phyloP scores from a whole-genome alignment of 2,329 filamentous ascomycete species.

The Colletotrichum acutatum region DNA sequence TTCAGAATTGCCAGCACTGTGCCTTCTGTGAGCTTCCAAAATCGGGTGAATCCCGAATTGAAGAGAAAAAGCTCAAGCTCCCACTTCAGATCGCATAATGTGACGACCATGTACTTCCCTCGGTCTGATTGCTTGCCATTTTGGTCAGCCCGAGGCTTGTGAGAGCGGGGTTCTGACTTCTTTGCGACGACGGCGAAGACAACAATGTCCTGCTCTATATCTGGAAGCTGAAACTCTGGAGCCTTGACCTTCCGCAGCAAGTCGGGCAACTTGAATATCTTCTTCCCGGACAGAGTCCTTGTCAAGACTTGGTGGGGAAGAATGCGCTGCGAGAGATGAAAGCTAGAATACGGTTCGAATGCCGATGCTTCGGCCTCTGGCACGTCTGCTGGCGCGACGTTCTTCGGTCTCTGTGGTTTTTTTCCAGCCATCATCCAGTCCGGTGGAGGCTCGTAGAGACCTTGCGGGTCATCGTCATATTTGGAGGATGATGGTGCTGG shows the following conservation, averaged over 20 bases:
- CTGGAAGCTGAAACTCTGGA: constrained; percentile 84
- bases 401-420: constrained; percentile 36
- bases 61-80: constrained; percentile 94
- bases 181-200: constrained; percentile 88
- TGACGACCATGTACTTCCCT: constrained; percentile 93
- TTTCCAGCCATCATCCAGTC: constrained; percentile 25
- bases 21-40: constrained; percentile 94
- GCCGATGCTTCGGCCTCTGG: constrained; percentile 65
- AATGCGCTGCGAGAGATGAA: constrained; percentile 85
- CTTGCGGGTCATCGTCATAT: constrained; percentile 18
- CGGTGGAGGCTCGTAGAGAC: constrained; percentile 27
- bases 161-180: constrained; percentile 82
- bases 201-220: constrained; percentile 88
- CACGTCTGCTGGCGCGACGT: constrained; percentile 46
- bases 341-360: constrained; percentile 87
- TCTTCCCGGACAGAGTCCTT: constrained; percentile 82
- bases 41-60: constrained; percentile 87
- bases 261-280: constrained; percentile 81
- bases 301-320: constrained; percentile 84
- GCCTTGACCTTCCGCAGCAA: constrained; percentile 84
- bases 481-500: constrained; percentile 2
- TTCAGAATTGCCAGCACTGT: constrained; percentile 94
- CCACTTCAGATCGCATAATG: constrained; percentile 87
- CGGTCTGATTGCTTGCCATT: constrained; percentile 64
- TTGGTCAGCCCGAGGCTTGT: constrained; percentile 58